Evolutionary conservation across 768 basidiomycete species (phyloP), one percentile per base, ranked within the genome.

Genomic region (Phanerochaete carnosa): DNA sequence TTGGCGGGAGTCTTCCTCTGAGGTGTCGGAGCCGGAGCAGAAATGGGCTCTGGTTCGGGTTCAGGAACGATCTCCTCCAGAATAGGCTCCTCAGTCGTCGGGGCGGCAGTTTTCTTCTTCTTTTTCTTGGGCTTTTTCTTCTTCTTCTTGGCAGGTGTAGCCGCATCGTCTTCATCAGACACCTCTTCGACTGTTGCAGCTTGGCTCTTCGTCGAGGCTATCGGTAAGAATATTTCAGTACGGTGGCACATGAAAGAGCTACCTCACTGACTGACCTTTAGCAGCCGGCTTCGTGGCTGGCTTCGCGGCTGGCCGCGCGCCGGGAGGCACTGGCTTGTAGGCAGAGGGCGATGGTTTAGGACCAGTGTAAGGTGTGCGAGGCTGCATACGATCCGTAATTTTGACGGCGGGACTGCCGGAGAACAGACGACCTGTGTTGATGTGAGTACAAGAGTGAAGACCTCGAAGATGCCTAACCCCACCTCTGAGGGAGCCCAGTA

Each of bases 121-220:
- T 88, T 90, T 70, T 90, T 92, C 77, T 89, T 90, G 23, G 81
- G 74, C 65, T 89, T 90, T 74, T 88, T 88, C 71, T 87, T 87
- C 73, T 90, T 89, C 71, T 89, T 90, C 77, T 90, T 90, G 49
- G 76, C 68, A 1, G 78, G 73, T 1, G 75, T 66, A 0, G 67
- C 57, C 0, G 71, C 73, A 3, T 80, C 81, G 33, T 84, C 87
- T 68, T 88, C 89, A 52, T 90, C 91, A 53, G 89, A 87, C 0
- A 83, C 86, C 45, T 92, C 89, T 66, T 90, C 90, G 9, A 88
- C 79, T 0, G 87, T 88, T 15, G 81, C 77, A 67, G 76, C 79
- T 53, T 73, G 74, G 62, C 72, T 77, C 65, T 70, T 75, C 51
- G 52, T 69, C 30, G n/a, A 12, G 8, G 46, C 22, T 9, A 11